Evolutionary conservation across 331 rosid species (phyloP).

Genomic region (Prunus yedoensis): DNA sequence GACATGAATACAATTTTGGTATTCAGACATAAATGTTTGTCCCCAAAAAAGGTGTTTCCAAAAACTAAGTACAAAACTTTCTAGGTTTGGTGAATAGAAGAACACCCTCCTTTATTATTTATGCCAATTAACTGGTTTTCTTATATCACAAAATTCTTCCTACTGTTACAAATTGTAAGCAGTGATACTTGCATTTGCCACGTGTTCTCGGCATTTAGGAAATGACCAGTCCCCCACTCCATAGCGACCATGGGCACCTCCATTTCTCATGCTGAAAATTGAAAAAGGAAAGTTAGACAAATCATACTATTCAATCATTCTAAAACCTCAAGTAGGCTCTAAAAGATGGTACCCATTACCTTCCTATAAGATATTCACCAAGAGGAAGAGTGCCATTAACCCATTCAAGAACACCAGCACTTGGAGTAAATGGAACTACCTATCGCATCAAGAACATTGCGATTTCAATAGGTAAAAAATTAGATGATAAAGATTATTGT

Average conservation of each 20-base stretch:
- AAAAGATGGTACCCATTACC: conserved; percentile 43
- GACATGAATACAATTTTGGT: background rate
- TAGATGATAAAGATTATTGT: background rate
- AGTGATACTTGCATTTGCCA: conserved; percentile 63
- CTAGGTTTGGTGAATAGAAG: background rate
- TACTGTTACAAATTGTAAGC: background rate
- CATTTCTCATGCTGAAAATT: conserved; percentile 64
- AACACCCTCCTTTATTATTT: background rate
- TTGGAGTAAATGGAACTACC: conserved; percentile 97
- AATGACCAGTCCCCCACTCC: conserved; percentile 85
- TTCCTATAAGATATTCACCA: conserved; percentile 89
- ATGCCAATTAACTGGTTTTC: background rate
- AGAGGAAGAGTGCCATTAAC: conserved; percentile 91
- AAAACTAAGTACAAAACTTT: background rate
- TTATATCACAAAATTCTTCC: background rate
- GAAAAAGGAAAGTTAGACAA: conserved; percentile 23
- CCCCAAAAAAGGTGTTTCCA: background rate
- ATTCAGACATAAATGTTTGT: background rate
- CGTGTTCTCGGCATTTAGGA: conserved; percentile 71
- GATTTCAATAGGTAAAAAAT: background rate
- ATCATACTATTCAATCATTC: conserved; percentile 18
- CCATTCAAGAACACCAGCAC: conserved; percentile 99
- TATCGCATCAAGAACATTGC: conserved; percentile 22
- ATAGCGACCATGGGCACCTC: conserved; percentile 91
- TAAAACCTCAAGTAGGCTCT: conserved; percentile 1